These are phyloP conservation scores for Niebla homalea DNA, from an alignment of 495 filamentous ascomycete species.

Conservation along the genomic window DNA sequence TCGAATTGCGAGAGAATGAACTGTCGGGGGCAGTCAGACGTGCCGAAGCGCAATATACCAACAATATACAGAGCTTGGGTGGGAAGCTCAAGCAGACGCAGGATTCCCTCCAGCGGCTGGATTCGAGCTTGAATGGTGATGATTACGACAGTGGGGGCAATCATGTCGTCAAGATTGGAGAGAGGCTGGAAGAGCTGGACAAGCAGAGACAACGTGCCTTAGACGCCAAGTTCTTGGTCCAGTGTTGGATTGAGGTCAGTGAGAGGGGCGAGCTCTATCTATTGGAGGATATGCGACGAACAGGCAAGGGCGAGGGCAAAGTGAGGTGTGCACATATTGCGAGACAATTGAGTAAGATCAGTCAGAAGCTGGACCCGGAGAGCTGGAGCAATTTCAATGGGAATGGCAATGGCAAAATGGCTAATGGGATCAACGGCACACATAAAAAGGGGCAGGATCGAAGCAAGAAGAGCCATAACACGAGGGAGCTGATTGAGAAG, in stretches of 20 bases:
- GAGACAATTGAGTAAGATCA: constrained; percentile 75
- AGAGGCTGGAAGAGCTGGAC: constrained; percentile 84
- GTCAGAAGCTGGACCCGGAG: constrained; percentile 63
- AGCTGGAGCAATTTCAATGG: constrained; percentile 51
- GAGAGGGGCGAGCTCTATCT: constrained; percentile 68
- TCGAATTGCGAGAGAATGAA: constrained; percentile 79
- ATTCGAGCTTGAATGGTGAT: constrained; percentile 55
- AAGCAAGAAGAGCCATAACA: constrained; percentile 41
- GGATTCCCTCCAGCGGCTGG: constrained; percentile 76
- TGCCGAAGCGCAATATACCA: constrained; percentile 82
- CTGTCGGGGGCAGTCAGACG: constrained; percentile 75
- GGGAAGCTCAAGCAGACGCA: constrained; percentile 83
- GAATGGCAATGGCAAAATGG: constrained; percentile 29
- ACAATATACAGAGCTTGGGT: constrained; percentile 72
- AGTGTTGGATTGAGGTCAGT: constrained; percentile 89
- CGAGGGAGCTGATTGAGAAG: constrained; percentile 85
- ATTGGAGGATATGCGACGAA: constrained; percentile 65
- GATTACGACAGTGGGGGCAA: constrained; percentile 57
- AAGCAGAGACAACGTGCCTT: constrained; percentile 76
- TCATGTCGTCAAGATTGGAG: constrained; percentile 88
- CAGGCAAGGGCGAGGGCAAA: constrained; percentile 72
- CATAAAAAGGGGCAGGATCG: constrained; percentile 25
- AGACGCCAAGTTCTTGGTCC: constrained; percentile 87
- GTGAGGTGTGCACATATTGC: constrained; percentile 83
- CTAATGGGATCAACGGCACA: constrained; percentile 41